Evolutionary conservation across 306 rosid genomes (phyloP), one percentile per base, ranked within the genome.

Genomic region (Acmispon strigosus): DNA sequence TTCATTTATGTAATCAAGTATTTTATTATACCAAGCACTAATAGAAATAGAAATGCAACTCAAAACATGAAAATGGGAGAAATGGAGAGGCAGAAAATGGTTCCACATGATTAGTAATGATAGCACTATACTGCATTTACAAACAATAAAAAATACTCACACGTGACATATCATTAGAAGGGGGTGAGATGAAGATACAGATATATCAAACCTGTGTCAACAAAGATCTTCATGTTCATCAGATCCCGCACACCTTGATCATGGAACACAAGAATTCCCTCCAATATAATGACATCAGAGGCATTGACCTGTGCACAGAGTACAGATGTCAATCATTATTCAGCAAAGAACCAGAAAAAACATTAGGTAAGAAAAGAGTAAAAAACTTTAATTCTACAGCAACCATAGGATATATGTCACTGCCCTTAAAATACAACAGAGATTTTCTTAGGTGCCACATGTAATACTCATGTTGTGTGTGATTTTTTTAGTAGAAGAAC

Each of bases 171-270:
- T 36, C 42, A 66, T 18, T 56, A 32, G 15, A 43, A 11, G 43
- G 6, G 13, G 45, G 4, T 34, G 5, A 37, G 14, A 20, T 12
- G 49, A 69, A 32, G 52, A 77, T 29, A 44, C 43, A 76, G 69
- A 54, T 14, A 10, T 66, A 17, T 42, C 66, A 74, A 69, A 94
- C 99, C 99, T 86, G 97, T 79, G 69, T 94, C 99, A 47, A 90
- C 99, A 86, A 94, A 94, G 74, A 94, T 94, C 87, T 94, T 94
- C 91, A 90, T 94, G 83, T 89, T 89, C 98, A 94, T 94, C 70
- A 94, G 83, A 80, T 86, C 87, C 20, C 98, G 96, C 16, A 94
- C 94, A 44, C 81, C 88, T 68, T 86, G 98, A 48, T 94, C 98
- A 52, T 94, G 98, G 87, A 94, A 94, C 57, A 94, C 97, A 56